A percentile compares a stretch with the other conserved stretches of the same genome.
Conservation (phyloP, 495 filamentous ascomycete genomes). For the Neurospora discreta region DNA sequence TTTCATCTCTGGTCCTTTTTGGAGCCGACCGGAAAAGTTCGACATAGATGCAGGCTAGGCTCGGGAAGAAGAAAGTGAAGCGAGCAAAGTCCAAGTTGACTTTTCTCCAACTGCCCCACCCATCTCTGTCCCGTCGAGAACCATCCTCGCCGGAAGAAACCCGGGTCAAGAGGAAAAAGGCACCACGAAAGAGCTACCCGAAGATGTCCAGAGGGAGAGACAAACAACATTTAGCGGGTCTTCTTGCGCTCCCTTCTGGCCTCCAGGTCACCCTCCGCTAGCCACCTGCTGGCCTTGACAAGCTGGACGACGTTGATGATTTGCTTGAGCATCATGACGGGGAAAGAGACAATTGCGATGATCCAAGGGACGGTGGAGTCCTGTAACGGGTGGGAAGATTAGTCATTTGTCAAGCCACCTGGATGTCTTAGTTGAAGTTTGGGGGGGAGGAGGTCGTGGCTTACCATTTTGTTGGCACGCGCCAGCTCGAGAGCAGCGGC, state of each 20-base stretch:
- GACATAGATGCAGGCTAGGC: not conserved
- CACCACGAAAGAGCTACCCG: not conserved
- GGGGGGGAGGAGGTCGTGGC: constrained; percentile 26
- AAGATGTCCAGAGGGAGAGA: not conserved
- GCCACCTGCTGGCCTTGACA: constrained; percentile 83
- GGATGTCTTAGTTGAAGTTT: not conserved
- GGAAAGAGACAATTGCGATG: constrained; percentile 66
- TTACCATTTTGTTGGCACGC: constrained; percentile 87
- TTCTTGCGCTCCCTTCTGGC: constrained; percentile 38
- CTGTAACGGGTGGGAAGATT: not conserved
- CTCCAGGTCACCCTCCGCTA: constrained; percentile 75
- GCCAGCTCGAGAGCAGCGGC: constrained; percentile 87
- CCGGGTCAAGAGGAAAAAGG: not conserved
- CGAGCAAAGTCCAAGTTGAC: not conserved
- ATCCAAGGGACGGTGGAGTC: constrained; percentile 67
- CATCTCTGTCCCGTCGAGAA: too few species aligned
- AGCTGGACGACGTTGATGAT: constrained; percentile 89
- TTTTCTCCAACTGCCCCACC: too few species aligned
- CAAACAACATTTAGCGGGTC: not conserved
- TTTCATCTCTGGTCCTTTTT: not conserved
- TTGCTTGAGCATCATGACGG: constrained; percentile 86
- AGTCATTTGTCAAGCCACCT: not conserved
- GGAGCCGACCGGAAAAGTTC: not conserved
- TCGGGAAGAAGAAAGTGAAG: not conserved
- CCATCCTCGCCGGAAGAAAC: too few species aligned